Evolutionary conservation across 2,329 filamentous ascomycete genomes (phyloP).

Genomic region (Apiospora rasikravindrae): DNA sequence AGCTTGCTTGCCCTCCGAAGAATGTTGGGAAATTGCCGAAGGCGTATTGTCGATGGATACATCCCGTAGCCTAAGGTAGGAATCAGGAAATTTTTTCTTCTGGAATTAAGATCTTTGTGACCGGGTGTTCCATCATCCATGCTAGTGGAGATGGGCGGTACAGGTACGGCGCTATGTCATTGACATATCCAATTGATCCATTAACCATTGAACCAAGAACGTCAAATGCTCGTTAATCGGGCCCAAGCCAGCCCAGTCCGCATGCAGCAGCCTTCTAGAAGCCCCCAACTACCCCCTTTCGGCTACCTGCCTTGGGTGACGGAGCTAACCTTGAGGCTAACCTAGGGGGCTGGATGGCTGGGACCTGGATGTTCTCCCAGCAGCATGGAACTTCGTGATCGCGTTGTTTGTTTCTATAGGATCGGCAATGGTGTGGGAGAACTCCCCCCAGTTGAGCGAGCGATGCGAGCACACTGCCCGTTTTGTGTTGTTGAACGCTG

Average conservation of each 20-base stretch:
- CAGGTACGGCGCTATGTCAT: constrained; percentile 6
- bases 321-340: constrained; percentile 2
- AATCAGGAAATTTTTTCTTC: constrained; percentile 12
- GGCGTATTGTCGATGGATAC: constrained; percentile 1
- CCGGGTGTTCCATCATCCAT: constrained; percentile 13
- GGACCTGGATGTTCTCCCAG: not conserved
- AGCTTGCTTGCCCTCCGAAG: constrained; percentile 4
- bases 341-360: not conserved
- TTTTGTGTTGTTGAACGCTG: not conserved
- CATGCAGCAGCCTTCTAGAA: constrained; percentile 16
- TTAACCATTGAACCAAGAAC: not conserved
- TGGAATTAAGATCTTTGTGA: constrained; percentile 15
- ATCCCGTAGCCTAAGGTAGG: not conserved
- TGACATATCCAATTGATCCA: not conserved
- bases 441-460: not conserved
- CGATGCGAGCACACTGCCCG: not conserved
- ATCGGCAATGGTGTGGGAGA: not conserved
- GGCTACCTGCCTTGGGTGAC: not conserved
- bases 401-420: constrained; percentile 2
- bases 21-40: constrained; percentile 20
- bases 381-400: not conserved
- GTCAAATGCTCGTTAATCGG: constrained; percentile 13
- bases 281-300: not conserved
- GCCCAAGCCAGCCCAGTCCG: not conserved
- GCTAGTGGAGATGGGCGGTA: constrained; percentile 1